Base-by-base conservation (phyloP, 2,329 filamentous ascomycete genomes). In the Dactylellina sp. region DNA sequence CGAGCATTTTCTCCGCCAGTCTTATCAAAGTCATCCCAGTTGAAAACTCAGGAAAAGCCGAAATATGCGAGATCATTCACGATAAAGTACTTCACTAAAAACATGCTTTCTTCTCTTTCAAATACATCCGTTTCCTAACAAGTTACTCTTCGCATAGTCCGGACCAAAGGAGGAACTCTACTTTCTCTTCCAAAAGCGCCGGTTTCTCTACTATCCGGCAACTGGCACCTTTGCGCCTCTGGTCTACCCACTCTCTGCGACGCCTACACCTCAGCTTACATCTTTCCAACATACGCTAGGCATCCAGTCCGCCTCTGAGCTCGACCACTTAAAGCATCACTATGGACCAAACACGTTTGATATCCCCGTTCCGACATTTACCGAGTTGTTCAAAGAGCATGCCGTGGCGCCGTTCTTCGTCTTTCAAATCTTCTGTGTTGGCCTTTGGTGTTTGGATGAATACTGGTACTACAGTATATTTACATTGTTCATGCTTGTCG, bases 391-490 rank as follows among this genome's bases (percentile, higher is more conserved):
- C 87, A 91, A 96, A 82, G 95, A 99, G 82, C 96, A 99, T 81
- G 94, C 96, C 22, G 96, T 99, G 20, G 96, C 96, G 20, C 95
- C 95, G 3, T 99, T 99, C 85, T 99, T 99, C 83, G 93, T 99
- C 76, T 99, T 99, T 84, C 95, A 99, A 85, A 86, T 99, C 75
- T 99, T 99, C 84, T 99, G 96, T 79, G 95, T 99, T 70, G 96
- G 95, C 14, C 84, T 99, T 75, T 99, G 95, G 95, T 92, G 98
- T 89, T 84, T 99, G 80, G 95, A 99, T 80, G 96, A 99, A 83
- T 99, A 98, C 83, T 99, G 96, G 95, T 99, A 99, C 85, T 99
- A 99, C 84, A 98, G 95, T 75, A 87, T 99, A 18, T 99, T 99
- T 82, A 99, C 96, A 0, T 89, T 99, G 20, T 93, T 98, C 84